phyloP scores from a whole-genome alignment of 495 filamentous ascomycete genomes.

The Penicillium coffeae region DNA sequence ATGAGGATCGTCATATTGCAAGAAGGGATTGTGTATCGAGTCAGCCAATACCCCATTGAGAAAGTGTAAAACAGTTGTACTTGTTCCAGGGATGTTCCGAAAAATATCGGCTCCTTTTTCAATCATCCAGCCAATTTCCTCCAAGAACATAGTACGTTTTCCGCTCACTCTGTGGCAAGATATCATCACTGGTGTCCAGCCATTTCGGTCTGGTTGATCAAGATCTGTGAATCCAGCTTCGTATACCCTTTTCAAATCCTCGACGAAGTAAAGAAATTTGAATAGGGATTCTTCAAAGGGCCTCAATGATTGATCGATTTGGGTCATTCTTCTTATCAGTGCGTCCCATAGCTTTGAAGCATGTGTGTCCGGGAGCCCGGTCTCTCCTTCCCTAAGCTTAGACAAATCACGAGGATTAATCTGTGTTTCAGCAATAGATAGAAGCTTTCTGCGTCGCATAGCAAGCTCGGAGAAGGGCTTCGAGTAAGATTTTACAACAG shows the following conservation, averaged over 20 bases:
- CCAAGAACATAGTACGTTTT: too few relatives aligned
- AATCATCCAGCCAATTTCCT: constrained; percentile 1
- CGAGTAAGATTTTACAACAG: constrained; percentile 3
- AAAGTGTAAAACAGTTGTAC: not conserved
- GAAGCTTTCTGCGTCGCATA: constrained; percentile 2
- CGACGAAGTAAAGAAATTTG: too few relatives aligned
- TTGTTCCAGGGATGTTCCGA: constrained; percentile 1
- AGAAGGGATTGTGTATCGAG: too few relatives aligned
- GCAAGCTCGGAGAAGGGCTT: not conserved
- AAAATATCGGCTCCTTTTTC: constrained; percentile 1
- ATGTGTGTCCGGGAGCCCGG: constrained; percentile 1
- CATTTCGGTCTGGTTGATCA: not conserved
- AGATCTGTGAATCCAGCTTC: constrained; percentile 5
- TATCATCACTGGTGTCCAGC: not conserved
- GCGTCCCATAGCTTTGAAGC: not conserved
- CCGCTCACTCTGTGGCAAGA: too few relatives aligned
- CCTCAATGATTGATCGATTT: too few relatives aligned
- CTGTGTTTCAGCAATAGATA: not conserved
- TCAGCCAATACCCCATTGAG: not conserved
- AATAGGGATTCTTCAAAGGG: too few relatives aligned
- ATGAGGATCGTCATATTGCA: too few relatives aligned
- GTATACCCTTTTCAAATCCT: constrained; percentile 1
- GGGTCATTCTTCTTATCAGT: too few relatives aligned
- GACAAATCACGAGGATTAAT: constrained; percentile 2
- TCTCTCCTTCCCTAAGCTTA: constrained; percentile 5